Evolutionary conservation across 83 land plant genomes (phyloP).

Genomic region (Diphasiastrum complanatum): DNA sequence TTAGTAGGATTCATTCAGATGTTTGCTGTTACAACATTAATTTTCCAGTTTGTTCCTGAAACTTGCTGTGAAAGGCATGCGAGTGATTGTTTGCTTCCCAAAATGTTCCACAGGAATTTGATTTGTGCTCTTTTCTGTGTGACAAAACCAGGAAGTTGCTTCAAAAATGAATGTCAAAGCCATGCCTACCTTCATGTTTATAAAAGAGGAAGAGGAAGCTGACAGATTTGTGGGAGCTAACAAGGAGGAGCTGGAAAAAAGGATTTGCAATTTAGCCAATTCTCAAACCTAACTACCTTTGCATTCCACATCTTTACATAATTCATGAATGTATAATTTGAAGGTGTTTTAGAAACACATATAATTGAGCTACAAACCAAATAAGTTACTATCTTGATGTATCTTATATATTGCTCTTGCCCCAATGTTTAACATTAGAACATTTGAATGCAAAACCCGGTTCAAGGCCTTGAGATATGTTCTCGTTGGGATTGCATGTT

Average conservation of each 20-base stretch:
- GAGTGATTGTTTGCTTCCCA: background rate
- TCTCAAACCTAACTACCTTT: no score
- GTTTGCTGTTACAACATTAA: background rate
- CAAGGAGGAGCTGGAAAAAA: slow-evolving; percentile 50
- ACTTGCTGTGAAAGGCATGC: background rate
- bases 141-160: slow-evolving; percentile 40
- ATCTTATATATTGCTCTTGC: no score
- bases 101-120: background rate
- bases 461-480: no score
- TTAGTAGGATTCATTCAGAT: background rate
- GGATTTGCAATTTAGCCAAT: no score
- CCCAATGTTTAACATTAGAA: no score
- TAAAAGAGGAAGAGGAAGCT: slow-evolving; percentile 45
- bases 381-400: no score
- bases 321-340: no score
- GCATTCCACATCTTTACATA: no score
- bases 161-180: slow-evolving; percentile 45
- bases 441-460: no score
- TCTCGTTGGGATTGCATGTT: no score
- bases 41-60: background rate
- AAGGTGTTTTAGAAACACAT: no score
- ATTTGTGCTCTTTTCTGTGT: background rate
- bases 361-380: no score
- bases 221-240: slow-evolving; percentile 61
- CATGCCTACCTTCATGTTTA: slow-evolving; percentile 68